A percentile compares a stretch with the other conserved stretches of the same genome.
Conservation (phyloP, 495 filamentous ascomycete species). For the Cetradonia linearis region DNA sequence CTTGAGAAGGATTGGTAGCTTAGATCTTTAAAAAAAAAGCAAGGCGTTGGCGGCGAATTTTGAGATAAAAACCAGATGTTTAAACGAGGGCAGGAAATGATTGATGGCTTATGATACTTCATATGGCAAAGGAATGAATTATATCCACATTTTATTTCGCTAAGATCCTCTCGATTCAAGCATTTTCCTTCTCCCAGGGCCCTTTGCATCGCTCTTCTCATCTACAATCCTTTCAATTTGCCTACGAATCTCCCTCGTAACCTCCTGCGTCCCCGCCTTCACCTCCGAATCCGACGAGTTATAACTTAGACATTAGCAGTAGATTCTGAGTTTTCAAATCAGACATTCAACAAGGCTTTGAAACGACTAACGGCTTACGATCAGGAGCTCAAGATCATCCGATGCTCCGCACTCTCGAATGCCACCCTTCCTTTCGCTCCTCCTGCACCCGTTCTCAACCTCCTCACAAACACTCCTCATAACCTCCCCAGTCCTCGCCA, state of each 20-base stretch:
- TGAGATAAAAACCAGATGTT: not conserved
- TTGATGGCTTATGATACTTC: not conserved
- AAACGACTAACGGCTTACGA: too few species aligned
- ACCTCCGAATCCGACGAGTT: constrained; percentile 60
- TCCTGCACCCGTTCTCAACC: too few species aligned
- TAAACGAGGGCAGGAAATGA: not conserved
- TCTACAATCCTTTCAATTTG: constrained; percentile 40
- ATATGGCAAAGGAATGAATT: too few species aligned
- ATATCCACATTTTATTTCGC: too few species aligned
- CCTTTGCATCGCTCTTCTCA: not conserved
- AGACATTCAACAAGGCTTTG: too few species aligned
- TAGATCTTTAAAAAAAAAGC: not conserved
- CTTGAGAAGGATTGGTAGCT: constrained; percentile 19
- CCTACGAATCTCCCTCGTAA: constrained; percentile 51
- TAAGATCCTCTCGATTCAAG: not conserved
- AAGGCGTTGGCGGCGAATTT: constrained; percentile 1
- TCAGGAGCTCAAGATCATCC: too few species aligned
- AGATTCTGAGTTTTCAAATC: too few species aligned
- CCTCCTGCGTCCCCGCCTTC: constrained; percentile 42
- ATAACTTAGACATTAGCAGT: too few species aligned
- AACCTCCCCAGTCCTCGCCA: constrained; percentile 45
- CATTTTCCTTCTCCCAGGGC: not conserved
- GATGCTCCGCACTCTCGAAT: too few species aligned
- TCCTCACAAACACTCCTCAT: constrained; percentile 52
- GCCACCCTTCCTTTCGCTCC: too few species aligned